A percentile compares a stretch with the other conserved stretches of the same genome.
Evolutionary conservation across 768 basidiomycete species (phyloP).

Genomic region (Pleurotus salmoneostramineus): DNA sequence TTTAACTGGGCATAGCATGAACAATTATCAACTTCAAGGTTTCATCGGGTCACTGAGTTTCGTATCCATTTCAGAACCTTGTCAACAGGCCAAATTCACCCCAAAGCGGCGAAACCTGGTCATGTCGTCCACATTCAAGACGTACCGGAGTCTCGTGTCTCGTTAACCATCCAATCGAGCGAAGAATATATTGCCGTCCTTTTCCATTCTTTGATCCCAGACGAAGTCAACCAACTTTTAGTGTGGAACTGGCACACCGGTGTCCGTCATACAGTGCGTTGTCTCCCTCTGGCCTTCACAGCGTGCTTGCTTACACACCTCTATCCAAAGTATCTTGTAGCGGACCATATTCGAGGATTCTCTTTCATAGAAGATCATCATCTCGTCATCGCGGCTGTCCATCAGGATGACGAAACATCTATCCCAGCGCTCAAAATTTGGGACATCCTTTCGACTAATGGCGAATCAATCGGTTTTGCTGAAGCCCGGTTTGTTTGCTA

Average conservation of each 20-base stretch:
- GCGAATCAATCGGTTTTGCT: slow-evolving; percentile 22
- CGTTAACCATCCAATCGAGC: slow-evolving; percentile 53
- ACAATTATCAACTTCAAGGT: background rate
- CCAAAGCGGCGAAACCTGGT: slow-evolving; percentile 30
- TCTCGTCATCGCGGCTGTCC: slow-evolving; percentile 29
- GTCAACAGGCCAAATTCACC: slow-evolving; percentile 42
- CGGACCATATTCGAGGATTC: slow-evolving; percentile 33
- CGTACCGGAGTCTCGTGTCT: slow-evolving; percentile 15
- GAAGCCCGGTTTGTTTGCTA: slow-evolving; percentile 28
- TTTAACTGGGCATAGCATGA: no score
- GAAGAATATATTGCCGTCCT: slow-evolving; percentile 49
- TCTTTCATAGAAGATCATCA: slow-evolving; percentile 37
- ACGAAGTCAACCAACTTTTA: slow-evolving; percentile 39
- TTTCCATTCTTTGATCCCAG: slow-evolving; percentile 27
- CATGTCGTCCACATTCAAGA: slow-evolving; percentile 26
- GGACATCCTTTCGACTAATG: slow-evolving; percentile 6
- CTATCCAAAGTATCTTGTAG: slow-evolving; percentile 14
- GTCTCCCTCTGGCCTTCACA: slow-evolving; percentile 1
- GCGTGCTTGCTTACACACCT: background rate
- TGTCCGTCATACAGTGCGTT: slow-evolving; percentile 41
- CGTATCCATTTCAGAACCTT: slow-evolving; percentile 43
- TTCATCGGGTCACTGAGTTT: slow-evolving; percentile 9
- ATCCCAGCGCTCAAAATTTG: background rate
- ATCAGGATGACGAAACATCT: slow-evolving; percentile 17
- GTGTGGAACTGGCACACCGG: slow-evolving; percentile 72